Evolutionary conservation across 306 rosid genomes (phyloP).

Genomic region (Cucumis cinereus): DNA sequence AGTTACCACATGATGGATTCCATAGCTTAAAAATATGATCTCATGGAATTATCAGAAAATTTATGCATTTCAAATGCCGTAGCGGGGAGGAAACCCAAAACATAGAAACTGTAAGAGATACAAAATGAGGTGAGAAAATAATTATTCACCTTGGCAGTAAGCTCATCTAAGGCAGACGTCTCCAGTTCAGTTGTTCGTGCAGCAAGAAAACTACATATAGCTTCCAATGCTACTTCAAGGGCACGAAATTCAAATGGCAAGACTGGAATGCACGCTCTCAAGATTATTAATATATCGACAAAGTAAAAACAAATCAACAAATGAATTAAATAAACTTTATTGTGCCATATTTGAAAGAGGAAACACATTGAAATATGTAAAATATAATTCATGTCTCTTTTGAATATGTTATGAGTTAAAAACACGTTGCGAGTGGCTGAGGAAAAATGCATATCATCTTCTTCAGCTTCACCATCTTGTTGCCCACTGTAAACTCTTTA

Average conservation of each 20-base stretch:
- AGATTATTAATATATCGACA: constrained; percentile 19
- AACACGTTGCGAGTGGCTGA: not conserved
- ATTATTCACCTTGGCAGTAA: constrained; percentile 62
- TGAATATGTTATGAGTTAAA: not conserved
- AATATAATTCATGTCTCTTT: not conserved
- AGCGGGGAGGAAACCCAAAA: not conserved
- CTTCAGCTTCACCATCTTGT: constrained; percentile 55
- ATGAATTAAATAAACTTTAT: not conserved
- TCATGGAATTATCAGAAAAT: not conserved
- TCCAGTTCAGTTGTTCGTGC: constrained; percentile 88
- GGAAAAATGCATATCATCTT: constrained; percentile 50
- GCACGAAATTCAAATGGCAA: constrained; percentile 97
- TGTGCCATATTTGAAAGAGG: not conserved
- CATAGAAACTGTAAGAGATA: not conserved
- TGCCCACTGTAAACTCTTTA: constrained; percentile 31
- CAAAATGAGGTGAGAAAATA: constrained; percentile 10
- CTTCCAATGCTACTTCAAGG: constrained; percentile 89
- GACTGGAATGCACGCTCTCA: constrained; percentile 38
- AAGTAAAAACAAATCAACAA: constrained; percentile 8
- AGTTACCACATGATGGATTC: not conserved
- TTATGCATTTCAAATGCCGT: not conserved
- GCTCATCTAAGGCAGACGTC: constrained; percentile 89
- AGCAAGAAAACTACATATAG: constrained; percentile 91
- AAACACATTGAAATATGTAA: constrained; percentile 5
- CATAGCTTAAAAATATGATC: not conserved